A percentile compares a stretch with the other conserved stretches of the same genome.
phyloP scores from a whole-genome alignment of 768 basidiomycete species.

The Podaxis mareebaensis region DNA sequence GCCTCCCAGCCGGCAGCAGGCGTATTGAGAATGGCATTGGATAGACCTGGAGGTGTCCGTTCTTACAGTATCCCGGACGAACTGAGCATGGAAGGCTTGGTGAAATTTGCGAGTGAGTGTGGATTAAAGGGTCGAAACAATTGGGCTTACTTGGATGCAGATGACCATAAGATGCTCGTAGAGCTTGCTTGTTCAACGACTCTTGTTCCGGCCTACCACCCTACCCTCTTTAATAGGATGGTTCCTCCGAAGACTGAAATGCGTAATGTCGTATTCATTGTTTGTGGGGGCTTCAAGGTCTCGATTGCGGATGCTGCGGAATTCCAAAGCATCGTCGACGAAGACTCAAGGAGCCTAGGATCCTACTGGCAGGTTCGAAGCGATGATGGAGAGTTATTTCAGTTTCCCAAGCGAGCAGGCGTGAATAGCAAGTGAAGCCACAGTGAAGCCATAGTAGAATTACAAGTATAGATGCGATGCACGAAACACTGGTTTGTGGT shows the following conservation, averaged over 20 bases:
- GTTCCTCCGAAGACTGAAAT: constrained; percentile 34
- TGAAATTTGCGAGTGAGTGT: constrained; percentile 57
- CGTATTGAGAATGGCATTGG: constrained; percentile 65
- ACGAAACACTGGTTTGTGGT: not conserved
- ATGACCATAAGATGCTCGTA: constrained; percentile 74
- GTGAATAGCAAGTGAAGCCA: not conserved
- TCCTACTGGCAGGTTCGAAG: constrained; percentile 38
- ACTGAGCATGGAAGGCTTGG: constrained; percentile 62
- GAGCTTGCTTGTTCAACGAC: constrained; percentile 77
- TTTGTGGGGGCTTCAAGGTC: constrained; percentile 73
- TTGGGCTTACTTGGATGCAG: constrained; percentile 33
- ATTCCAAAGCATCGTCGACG: constrained; percentile 43
- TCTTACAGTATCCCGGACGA: constrained; percentile 69
- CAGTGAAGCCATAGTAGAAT: not conserved
- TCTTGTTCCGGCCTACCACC: constrained; percentile 64
- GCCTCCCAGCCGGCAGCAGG: constrained; percentile 64
- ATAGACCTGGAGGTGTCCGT: constrained; percentile 54
- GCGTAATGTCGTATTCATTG: constrained; percentile 59
- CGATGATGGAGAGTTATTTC: constrained; percentile 39
- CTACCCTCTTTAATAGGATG: constrained; percentile 51
- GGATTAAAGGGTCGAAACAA: not conserved
- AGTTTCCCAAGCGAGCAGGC: constrained; percentile 23
- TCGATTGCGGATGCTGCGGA: constrained; percentile 52
- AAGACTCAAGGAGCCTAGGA: constrained; percentile 27
- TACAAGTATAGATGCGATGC: not conserved